Conservation (phyloP, 257 asterid species). For the Nemophila menziesii region DNA sequence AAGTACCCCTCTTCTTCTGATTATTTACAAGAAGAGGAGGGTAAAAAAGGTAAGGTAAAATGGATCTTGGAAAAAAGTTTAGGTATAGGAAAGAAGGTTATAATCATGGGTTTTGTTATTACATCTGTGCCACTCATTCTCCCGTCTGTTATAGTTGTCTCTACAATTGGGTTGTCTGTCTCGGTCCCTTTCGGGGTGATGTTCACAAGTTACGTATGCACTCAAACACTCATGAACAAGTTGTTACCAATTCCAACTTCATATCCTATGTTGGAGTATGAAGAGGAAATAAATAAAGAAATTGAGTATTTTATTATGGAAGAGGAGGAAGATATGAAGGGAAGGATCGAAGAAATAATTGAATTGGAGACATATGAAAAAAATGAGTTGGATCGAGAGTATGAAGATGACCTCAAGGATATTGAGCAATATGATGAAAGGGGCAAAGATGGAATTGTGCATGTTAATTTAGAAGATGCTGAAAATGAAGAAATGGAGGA, state of each 20-base stretch:
- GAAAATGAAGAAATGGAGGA: conserved; percentile 12
- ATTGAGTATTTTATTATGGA: neutral
- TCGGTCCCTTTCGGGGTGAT: conserved; percentile 54
- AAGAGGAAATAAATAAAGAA: too few species aligned
- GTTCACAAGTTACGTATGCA: conserved; percentile 50
- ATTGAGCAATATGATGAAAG: neutral
- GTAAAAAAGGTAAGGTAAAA: conserved; percentile 18
- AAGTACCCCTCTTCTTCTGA: neutral
- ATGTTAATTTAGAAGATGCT: conserved; percentile 7
- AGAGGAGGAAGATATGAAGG: neutral
- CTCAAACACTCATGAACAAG: conserved; percentile 57
- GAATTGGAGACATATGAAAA: conserved; percentile 2
- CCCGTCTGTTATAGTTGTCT: conserved; percentile 50
- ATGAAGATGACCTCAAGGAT: too few species aligned
- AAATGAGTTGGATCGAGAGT: neutral
- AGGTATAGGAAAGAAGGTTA: conserved; percentile 42
- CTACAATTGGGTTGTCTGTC: conserved; percentile 44
- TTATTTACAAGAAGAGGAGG: conserved; percentile 8
- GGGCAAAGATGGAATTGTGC: neutral
- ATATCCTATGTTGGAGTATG: conserved; percentile 14
- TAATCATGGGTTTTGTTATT: conserved; percentile 41
- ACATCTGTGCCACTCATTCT: conserved; percentile 60
- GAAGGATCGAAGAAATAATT: neutral
- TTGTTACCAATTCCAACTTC: conserved; percentile 28
- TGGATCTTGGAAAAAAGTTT: conserved; percentile 37